A percentile compares a stretch with the other conserved stretches of the same genome.
phyloP scores from a whole-genome alignment of 2,329 filamentous ascomycete species.

The Cordyceps javanica region DNA sequence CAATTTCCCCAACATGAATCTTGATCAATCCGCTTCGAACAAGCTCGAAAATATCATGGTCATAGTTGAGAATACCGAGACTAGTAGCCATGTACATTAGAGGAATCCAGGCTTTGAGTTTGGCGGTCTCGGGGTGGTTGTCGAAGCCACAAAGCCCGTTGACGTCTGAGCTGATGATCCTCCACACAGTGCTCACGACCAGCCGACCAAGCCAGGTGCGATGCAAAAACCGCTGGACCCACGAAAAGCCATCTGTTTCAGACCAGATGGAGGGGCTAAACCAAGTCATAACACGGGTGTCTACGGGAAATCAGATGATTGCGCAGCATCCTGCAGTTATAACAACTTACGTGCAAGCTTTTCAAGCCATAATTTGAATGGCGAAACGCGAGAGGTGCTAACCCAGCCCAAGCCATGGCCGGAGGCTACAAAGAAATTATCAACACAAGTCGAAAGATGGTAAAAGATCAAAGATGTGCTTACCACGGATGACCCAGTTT shows the following conservation, averaged over 20 bases:
- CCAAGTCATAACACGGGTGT: conserved; percentile 63
- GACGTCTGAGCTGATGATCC: conserved; percentile 49
- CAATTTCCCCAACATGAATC: conserved; percentile 48
- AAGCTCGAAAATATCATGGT: conserved; percentile 50
- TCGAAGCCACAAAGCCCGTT: conserved; percentile 48
- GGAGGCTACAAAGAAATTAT: conserved; percentile 22
- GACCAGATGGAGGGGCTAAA: conserved; percentile 72
- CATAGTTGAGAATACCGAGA: conserved; percentile 56
- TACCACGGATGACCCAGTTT: conserved; percentile 53
- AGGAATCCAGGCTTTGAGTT: conserved; percentile 47
- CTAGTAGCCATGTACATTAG: conserved; percentile 48
- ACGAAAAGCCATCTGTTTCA: conserved; percentile 51
- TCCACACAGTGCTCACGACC: conserved; percentile 53
- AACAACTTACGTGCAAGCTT: conserved; percentile 49
- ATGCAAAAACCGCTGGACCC: conserved; percentile 50
- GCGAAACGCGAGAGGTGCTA: conserved; percentile 56
- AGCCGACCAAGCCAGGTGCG: conserved; percentile 49
- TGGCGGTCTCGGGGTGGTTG: conserved; percentile 43
- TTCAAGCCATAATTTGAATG: conserved; percentile 62
- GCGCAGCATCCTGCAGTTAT: conserved; percentile 34
- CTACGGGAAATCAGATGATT: conserved; percentile 19
- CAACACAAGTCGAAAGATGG: not conserved
- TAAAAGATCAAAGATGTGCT: conserved; percentile 8
- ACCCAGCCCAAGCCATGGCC: conserved; percentile 57
- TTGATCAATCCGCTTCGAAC: conserved; percentile 45